These are phyloP conservation scores for Crithidia expoeki DNA, from an alignment of 208 protist species.

Conservation along the genomic window DNA sequence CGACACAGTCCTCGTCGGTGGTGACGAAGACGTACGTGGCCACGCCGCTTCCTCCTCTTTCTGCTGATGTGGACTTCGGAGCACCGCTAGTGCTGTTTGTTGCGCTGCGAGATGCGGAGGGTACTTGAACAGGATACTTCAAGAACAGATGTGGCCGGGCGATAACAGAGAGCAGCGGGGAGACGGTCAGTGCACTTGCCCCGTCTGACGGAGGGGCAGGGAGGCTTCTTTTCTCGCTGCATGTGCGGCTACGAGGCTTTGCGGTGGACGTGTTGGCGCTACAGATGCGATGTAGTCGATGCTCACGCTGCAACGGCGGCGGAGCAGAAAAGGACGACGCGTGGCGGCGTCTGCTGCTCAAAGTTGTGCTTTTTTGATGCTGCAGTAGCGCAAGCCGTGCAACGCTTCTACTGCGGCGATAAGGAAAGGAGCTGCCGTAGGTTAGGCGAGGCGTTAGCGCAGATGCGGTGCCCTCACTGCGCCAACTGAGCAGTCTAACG, in stretches of 20 bases:
- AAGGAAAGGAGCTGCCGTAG: not conserved
- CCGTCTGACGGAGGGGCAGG: not conserved
- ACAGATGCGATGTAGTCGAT: not conserved
- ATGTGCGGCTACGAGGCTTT: not conserved
- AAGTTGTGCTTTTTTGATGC: too few relatives aligned
- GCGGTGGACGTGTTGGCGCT: slow-evolving; percentile 2
- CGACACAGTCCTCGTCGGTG: slow-evolving; percentile 45
- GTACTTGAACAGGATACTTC: slow-evolving; percentile 36
- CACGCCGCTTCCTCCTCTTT: slow-evolving; percentile 1
- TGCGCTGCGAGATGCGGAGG: not conserved
- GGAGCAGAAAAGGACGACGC: too few relatives aligned
- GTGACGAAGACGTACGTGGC: slow-evolving; percentile 67
- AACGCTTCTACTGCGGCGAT: not conserved
- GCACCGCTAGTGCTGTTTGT: not conserved
- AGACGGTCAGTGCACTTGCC: not conserved
- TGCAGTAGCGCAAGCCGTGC: not conserved
- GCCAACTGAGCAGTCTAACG: not conserved
- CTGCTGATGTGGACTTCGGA: not conserved
- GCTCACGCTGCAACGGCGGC: not conserved
- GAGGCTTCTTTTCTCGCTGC: too few relatives aligned
- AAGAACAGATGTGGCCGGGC: slow-evolving; percentile 50
- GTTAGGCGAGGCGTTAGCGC: slow-evolving; percentile 7
- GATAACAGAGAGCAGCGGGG: slow-evolving; percentile 23
- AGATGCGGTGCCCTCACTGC: not conserved
- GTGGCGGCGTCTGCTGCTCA: not conserved